Evolutionary conservation across 179 eudicot species (phyloP).

Genomic region (Sideroxylon spinosum): DNA sequence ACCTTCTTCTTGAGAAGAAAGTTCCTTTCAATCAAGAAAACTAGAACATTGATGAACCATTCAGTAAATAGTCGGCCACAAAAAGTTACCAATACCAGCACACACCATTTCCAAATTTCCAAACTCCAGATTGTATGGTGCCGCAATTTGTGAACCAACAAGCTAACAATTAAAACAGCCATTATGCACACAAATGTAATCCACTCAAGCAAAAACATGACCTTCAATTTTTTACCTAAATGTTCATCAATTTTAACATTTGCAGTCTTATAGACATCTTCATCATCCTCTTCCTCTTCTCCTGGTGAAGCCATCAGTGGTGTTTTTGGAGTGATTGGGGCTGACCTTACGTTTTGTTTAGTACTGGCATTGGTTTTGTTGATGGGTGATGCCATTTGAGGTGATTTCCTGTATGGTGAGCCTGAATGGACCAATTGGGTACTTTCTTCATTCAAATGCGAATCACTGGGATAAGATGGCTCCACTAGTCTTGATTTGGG

Average conservation of each 20-base stretch:
- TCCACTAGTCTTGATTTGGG: conserved; percentile 70
- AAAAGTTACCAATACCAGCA: conserved; percentile 47
- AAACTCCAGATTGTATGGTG: conserved; percentile 39
- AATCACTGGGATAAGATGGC: conserved; percentile 40
- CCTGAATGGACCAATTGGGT: conserved; percentile 12
- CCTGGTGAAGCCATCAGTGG: conserved; percentile 35
- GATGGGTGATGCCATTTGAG: conserved; percentile 37
- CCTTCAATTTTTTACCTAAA: conserved; percentile 37
- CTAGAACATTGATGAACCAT: conserved; percentile 40
- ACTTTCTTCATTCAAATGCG: conserved; percentile 25
- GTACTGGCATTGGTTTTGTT: conserved; percentile 23
- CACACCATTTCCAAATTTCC: conserved; percentile 71
- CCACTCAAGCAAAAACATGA: conserved; percentile 42
- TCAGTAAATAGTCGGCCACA: conserved; percentile 58
- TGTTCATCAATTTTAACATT: conserved; percentile 19
- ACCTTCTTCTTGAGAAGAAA: conserved; percentile 58
- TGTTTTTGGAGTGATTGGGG: conserved; percentile 39
- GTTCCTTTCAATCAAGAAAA: conserved; percentile 50
- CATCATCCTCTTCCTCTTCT: conserved; percentile 47
- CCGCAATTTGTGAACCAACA: conserved; percentile 31
- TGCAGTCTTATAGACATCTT: conserved; percentile 48
- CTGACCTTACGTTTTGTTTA: conserved; percentile 22
- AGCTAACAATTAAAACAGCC: conserved; percentile 43
- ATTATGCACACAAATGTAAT: conserved; percentile 38
- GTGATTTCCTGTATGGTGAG: conserved; percentile 36